Evolutionary conservation across 202 grass and related monocot genomes (phyloP).

Genomic region (Musa balbisiana): DNA sequence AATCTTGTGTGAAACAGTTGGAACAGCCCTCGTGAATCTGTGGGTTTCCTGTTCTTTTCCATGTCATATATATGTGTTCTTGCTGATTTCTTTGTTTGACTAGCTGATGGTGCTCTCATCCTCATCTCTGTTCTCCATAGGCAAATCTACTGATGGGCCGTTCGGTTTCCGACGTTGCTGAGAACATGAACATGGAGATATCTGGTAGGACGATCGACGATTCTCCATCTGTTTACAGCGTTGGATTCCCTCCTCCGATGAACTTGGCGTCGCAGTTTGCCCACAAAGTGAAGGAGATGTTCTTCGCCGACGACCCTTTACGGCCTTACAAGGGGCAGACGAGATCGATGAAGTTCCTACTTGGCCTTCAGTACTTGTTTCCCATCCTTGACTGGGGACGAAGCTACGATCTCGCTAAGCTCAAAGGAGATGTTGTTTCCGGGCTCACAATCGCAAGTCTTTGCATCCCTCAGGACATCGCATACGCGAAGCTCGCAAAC

Average conservation of each 20-base stretch:
- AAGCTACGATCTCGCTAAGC: neutral
- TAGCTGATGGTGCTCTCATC: neutral
- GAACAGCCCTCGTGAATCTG: too few relatives aligned
- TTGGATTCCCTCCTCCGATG: neutral
- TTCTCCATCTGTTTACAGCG: neutral
- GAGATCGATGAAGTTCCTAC: neutral
- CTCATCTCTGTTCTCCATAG: too few relatives aligned
- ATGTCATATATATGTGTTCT: too few relatives aligned
- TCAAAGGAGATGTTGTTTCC: constrained; percentile 13
- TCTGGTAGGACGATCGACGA: neutral
- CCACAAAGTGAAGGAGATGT: neutral
- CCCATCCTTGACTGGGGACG: constrained; percentile 10
- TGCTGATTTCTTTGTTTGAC: neutral
- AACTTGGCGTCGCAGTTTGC: neutral
- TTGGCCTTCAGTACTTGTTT: constrained; percentile 7
- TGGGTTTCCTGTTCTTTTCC: too few relatives aligned
- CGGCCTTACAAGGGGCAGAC: constrained; percentile 16
- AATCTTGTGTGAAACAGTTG: too few relatives aligned
- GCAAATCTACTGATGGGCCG: neutral
- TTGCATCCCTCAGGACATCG: constrained; percentile 22
- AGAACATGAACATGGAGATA: neutral
- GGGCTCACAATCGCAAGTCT: constrained; percentile 15
- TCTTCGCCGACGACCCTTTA: constrained; percentile 13
- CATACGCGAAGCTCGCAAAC: constrained; percentile 6
- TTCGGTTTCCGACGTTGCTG: neutral